phyloP scores from a whole-genome alignment of 257 asterid genomes.

The Penstemon eatonii region DNA sequence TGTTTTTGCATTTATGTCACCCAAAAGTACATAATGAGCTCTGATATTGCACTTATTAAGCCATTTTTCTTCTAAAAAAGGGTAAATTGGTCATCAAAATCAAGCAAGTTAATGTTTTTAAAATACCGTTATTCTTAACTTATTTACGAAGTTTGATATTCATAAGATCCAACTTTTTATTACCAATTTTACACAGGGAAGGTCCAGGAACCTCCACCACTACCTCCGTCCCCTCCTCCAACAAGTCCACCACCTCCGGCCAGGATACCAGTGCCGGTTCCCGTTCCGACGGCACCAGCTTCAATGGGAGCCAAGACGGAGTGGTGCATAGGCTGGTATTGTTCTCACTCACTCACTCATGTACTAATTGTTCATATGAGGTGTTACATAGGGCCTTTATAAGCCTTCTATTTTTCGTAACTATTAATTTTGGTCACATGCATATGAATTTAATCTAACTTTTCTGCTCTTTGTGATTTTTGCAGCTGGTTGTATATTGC shows the following conservation, averaged over 20 bases:
- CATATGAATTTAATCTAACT: background rate
- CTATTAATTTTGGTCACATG: background rate
- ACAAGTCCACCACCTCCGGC: slow-evolving; percentile 20
- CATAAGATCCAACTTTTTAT: too few relatives aligned
- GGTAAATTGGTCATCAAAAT: too few relatives aligned
- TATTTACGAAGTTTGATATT: too few relatives aligned
- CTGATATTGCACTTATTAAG: too few relatives aligned
- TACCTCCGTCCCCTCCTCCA: slow-evolving; percentile 33
- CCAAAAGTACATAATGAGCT: too few relatives aligned
- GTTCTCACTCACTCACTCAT: background rate
- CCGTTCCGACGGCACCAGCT: slow-evolving; percentile 27
- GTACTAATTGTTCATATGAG: background rate
- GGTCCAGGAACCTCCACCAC: slow-evolving; percentile 38
- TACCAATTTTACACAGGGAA: slow-evolving; percentile 30
- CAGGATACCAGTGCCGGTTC: slow-evolving; percentile 5
- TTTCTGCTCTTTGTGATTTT: background rate
- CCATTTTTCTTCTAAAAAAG: too few relatives aligned
- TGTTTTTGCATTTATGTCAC: too few relatives aligned
- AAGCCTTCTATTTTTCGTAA: background rate
- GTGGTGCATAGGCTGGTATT: slow-evolving; percentile 30
- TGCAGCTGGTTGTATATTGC: slow-evolving; percentile 34
- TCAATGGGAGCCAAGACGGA: slow-evolving; percentile 22
- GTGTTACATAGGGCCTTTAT: too few relatives aligned
- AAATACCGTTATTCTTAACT: too few relatives aligned
- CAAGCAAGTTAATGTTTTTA: too few relatives aligned